Evolutionary conservation across 2,329 filamentous ascomycete species (phyloP).

Genomic region (Coleophoma cylindrospora): DNA sequence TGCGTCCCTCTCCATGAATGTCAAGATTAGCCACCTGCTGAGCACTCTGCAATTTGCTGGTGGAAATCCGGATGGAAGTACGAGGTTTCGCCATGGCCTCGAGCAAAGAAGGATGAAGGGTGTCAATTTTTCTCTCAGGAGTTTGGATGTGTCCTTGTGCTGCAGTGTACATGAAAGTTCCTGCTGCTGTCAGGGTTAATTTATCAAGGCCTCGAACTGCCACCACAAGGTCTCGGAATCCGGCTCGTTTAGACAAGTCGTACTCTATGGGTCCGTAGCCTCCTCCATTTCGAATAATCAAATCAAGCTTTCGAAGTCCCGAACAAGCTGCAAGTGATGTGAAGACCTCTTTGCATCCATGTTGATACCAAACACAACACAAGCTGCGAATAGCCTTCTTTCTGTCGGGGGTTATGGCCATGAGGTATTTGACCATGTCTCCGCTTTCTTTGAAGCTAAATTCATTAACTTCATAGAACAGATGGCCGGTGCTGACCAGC

Average conservation of each 20-base stretch:
- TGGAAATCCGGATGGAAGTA: neutral
- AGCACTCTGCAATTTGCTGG: neutral
- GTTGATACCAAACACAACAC: neutral
- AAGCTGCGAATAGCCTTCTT: conserved; percentile 5
- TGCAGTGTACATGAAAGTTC: too few relatives aligned
- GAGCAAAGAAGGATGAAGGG: neutral
- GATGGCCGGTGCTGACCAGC: conserved; percentile 7
- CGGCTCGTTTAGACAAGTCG: neutral
- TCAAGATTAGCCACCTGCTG: conserved; percentile 3
- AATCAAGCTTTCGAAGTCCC: neutral
- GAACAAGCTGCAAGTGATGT: neutral
- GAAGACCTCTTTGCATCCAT: neutral
- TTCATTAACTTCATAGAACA: conserved; percentile 13
- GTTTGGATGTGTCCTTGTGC: too few relatives aligned
- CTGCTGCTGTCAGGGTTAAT: neutral
- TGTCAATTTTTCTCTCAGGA: neutral
- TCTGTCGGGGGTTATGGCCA: conserved; percentile 10
- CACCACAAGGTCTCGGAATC: neutral
- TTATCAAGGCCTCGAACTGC: neutral
- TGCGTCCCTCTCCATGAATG: conserved; percentile 13
- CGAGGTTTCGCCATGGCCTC: neutral
- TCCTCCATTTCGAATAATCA: neutral
- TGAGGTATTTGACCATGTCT: conserved; percentile 5
- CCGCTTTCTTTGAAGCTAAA: conserved; percentile 4
- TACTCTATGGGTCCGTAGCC: neutral